Evolutionary conservation across 2,329 filamentous ascomycete species (phyloP), one percentile per base, ranked within the genome.

Genomic region (Diaporthe destruens): DNA sequence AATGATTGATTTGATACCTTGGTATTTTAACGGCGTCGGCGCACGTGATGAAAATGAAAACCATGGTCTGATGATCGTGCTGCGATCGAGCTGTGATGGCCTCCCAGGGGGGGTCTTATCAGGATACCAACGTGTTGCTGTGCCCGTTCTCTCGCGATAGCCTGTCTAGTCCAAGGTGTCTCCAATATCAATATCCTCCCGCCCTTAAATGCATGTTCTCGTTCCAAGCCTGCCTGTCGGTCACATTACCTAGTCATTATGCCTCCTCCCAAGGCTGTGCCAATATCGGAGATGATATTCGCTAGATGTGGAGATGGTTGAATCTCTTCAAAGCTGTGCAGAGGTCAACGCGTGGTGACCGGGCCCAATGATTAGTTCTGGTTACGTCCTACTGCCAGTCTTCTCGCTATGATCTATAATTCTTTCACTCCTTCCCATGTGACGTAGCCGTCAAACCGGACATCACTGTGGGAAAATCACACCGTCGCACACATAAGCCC

Each of bases 1-100:
- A 73, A 71, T 72, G 71, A 71, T 71, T 72, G 71, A 71, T 71
- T 71, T 53, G 71, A 73, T 73, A 74, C 66, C 73, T 74, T 70
- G 65, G 72, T 72, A 74, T 68, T 68, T 71, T 39, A 47, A 67
- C 44, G 73, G 70, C 70, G 71, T 74, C 65, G 72, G 72, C 66
- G 71, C 72, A 72, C 57, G 72, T 74, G 72, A 74, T 54, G 59
- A 71, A 71, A 66, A 70, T 70, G 68, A 57, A 54, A 70, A 53
- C 20, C 47, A 32, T 53, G 68, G 55, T 70, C 55, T 61, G 55
- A 66, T 53, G 61, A 66, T 56, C 54, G 54, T 20, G 54, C 44
- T 51, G 39, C 36, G 18, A 32, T 34, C 47, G 36, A 70, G 44
- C 68, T 70, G 55, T 70, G 47, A 42, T 23, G 42, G 32, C 32